These are phyloP conservation scores for Candida sphagnicola DNA, from an alignment of 805 yeast genomes.

Conservation along the genomic window DNA sequence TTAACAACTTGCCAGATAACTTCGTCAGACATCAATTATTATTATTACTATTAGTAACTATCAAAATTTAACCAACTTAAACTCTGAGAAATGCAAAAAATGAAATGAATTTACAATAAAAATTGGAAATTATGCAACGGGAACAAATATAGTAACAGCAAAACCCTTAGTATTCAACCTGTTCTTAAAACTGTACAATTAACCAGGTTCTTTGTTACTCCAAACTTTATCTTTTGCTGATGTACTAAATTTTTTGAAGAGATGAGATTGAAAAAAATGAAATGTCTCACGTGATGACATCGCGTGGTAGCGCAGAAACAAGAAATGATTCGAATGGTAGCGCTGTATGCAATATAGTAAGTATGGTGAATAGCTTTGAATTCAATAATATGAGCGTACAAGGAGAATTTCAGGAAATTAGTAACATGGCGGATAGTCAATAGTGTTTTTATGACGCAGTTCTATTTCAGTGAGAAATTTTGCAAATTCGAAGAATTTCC, in stretches of 20 bases:
- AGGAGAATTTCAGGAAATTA: too few species aligned
- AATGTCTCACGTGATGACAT: background rate
- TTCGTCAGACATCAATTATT: conserved; percentile 56
- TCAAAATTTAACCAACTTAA: background rate
- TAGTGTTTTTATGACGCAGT: too few species aligned
- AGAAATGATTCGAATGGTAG: too few species aligned
- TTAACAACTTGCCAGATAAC: conserved; percentile 97
- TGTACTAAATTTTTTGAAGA: background rate
- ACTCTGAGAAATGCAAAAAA: background rate
- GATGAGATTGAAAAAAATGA: background rate
- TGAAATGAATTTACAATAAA: background rate
- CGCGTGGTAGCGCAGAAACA: background rate
- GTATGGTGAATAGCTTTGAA: too few species aligned
- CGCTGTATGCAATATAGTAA: too few species aligned
- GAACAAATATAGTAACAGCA: background rate
- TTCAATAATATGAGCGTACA: too few species aligned
- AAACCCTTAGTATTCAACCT: background rate
- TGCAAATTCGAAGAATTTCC: too few species aligned
- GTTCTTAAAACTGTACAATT: background rate
- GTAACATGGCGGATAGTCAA: too few species aligned
- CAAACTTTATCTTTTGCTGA: background rate
- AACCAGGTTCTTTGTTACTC: background rate
- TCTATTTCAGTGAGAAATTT: too few species aligned
- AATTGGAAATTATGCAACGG: background rate
- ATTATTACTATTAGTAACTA: background rate